Base-by-base conservation (phyloP, 2,329 filamentous ascomycete species). In the Scedosporium boydii region DNA sequence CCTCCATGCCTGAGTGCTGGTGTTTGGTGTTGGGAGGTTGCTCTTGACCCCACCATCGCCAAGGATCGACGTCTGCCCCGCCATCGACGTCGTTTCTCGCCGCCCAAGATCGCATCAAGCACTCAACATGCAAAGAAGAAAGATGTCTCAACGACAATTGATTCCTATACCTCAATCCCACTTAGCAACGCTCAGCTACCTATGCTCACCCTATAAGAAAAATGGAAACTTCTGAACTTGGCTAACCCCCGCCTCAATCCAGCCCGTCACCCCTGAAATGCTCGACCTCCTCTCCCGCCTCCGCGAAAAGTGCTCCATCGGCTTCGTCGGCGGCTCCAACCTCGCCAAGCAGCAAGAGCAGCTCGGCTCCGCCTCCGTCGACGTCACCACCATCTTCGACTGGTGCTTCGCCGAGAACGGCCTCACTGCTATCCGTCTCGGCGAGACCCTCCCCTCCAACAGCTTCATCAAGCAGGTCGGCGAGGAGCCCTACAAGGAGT, bases 351-450 rank as follows among this genome's bases (percentile, higher is more conserved):
- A 98, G 78, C 91, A 98, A 77, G 95, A 98, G 77, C 93, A 98
- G 79, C 85, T 98, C 65, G 92, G 92, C 73, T 73, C 85, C 3
- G 74, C 83, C 27, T 78, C 82, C 63, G 75, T 77, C 29, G 82
- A 88, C 68, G 93, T 98, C 65, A 92, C 87, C 60, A 81, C 85
- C 65, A 87, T 98, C 70, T 99, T 99, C 81, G 95, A 99, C 81
- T 99, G 91, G 80, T 95, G 89, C 84, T 99, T 99, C 80, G 82
- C 92, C 64, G 95, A 99, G 80, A 99, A 99, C 78, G 95, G 95
- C 10, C 85, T 99, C 68, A 96, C 90, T 1, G 95, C 93, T 53
- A 96, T 84, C 82, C 91, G 92, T 72, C 78, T 93, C 71, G 95
- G 93, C 70, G 77, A 87, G 73, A 82, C 84, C 62, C 85, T 98